Percentiles rank a stretch among this genome's conserved stretches.
Evolutionary conservation across 495 filamentous ascomycete species (phyloP).

Genomic region (Gamarada debralockiae): DNA sequence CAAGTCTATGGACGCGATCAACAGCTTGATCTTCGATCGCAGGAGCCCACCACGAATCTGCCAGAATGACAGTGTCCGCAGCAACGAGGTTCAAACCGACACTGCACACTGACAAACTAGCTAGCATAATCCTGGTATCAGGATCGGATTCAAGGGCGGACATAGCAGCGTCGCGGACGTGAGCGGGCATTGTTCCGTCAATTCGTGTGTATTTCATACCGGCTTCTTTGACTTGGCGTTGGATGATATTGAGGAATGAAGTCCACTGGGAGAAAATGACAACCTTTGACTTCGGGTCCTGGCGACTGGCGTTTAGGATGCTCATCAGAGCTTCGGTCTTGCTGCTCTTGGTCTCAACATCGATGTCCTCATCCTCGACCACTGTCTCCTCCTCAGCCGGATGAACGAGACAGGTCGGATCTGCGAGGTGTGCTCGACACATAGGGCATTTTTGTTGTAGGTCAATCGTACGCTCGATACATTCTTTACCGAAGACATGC

Average conservation of each 20-base stretch:
- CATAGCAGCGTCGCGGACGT: constrained; percentile 66
- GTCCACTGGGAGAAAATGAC: constrained; percentile 96
- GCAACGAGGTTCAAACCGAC: constrained; percentile 89
- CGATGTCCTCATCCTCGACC: constrained; percentile 35
- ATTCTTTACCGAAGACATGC: constrained; percentile 72
- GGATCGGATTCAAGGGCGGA: constrained; percentile 62
- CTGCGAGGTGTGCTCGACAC: constrained; percentile 70
- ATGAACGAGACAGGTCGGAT: constrained; percentile 55
- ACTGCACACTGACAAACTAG: constrained; percentile 74
- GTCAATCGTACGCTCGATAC: constrained; percentile 76
- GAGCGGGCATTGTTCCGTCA: constrained; percentile 74
- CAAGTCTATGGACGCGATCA: constrained; percentile 84
- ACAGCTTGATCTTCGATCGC: constrained; percentile 93
- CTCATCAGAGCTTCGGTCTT: constrained; percentile 82
- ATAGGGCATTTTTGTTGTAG: constrained; percentile 82
- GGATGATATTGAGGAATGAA: constrained; percentile 76
- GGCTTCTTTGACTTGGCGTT: constrained; percentile 59
- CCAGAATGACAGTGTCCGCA: constrained; percentile 81
- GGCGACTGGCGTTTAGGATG: constrained; percentile 69
- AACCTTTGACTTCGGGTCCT: constrained; percentile 69
- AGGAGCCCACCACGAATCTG: constrained; percentile 84
- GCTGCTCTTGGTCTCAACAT: constrained; percentile 65
- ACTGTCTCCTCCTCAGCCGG: constrained; percentile 52
- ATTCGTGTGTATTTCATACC: constrained; percentile 69
- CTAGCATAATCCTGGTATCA: constrained; percentile 73